Base-by-base conservation (phyloP, 192 early-diverging fungal species). In the Dissophora ornata region DNA sequence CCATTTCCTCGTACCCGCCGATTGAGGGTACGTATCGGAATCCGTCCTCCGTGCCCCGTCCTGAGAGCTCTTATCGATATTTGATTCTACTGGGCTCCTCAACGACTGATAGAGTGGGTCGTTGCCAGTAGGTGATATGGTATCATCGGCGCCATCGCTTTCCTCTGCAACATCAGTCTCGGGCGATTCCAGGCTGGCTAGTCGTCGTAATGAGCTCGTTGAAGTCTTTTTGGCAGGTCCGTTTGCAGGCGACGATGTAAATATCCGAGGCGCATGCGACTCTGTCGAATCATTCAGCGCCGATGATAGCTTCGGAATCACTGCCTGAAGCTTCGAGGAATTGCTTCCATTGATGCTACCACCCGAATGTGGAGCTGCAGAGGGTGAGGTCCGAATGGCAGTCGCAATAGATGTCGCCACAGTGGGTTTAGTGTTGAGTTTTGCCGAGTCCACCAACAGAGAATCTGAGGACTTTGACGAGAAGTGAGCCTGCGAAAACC, bases 401-500 rank as follows among this genome's bases (percentile, higher is more conserved):
- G 73, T 77, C 6, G 64, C 57, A 33, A 62, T 77, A 1, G 65
- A 77, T 26, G 73, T 67, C 15, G 65, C 73, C 13, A 77, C 64
- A 0, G 73, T 77, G 2, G 73, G 71, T 30, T 61, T 75, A 6
- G 71, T 75, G 28, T 75, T 75, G 1, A 75, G 50, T 22, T 75
- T 75, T 4, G 63, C 4, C 18, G 63, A 19, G 7, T 75, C 71
- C 24, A 41, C 19, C 13, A 61, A 13, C 2, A 38, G 7, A 38
- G 57, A 54, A 1, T 75, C 71, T 19, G 49, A 30, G 9, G 71
- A 65, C 29, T 29, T 48, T 28, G 63, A 54, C 12, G 70, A 54
- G 47, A 75, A 75, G 25, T 75, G 71, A 1, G 71, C 71, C 33
- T 75, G 71, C 1, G 71, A 75, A 47, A 75, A 75, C 44, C 71